These are phyloP conservation scores for Nymphaea thermarum DNA, from an alignment of 164 flowering plant genomes.

Conservation along the genomic window DNA sequence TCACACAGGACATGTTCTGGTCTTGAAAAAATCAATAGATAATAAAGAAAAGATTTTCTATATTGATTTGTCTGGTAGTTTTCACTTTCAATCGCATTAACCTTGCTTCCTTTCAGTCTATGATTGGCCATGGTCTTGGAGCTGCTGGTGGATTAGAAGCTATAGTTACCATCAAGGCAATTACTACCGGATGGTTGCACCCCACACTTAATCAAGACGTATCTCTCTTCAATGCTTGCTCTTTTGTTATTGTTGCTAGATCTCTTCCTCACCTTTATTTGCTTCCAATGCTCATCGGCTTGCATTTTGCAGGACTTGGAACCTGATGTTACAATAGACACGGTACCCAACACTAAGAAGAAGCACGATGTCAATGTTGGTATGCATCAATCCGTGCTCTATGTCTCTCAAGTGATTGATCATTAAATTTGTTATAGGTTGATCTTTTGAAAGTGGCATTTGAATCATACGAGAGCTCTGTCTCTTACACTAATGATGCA, in stretches of 20 bases:
- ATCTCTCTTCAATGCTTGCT: conserved; percentile 4
- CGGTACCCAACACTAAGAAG: conserved; percentile 67
- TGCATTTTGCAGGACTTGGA: conserved; percentile 39
- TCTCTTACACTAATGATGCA: too few species aligned
- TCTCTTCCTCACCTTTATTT: background rate
- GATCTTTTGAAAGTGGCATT: too few species aligned
- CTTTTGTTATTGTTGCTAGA: background rate
- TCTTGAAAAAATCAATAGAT: too few species aligned
- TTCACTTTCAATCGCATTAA: background rate
- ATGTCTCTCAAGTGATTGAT: background rate
- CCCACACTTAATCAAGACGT: conserved; percentile 65
- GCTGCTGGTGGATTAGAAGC: conserved; percentile 73
- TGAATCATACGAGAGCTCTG: too few species aligned
- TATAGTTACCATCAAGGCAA: conserved; percentile 55
- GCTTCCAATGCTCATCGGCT: background rate
- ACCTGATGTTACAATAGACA: conserved; percentile 52
- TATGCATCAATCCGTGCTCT: conserved; percentile 16
- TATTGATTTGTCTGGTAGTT: too few species aligned
- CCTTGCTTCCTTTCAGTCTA: conserved; percentile 24
- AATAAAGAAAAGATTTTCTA: too few species aligned
- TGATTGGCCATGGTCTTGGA: conserved; percentile 68
- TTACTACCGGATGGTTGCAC: conserved; percentile 59
- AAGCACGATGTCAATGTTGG: conserved; percentile 69
- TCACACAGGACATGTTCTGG: too few species aligned
- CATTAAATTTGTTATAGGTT: too few species aligned